These are phyloP conservation scores for Geopyxis carbonaria DNA, from an alignment of 495 filamentous ascomycete species.

Conservation along the genomic window DNA sequence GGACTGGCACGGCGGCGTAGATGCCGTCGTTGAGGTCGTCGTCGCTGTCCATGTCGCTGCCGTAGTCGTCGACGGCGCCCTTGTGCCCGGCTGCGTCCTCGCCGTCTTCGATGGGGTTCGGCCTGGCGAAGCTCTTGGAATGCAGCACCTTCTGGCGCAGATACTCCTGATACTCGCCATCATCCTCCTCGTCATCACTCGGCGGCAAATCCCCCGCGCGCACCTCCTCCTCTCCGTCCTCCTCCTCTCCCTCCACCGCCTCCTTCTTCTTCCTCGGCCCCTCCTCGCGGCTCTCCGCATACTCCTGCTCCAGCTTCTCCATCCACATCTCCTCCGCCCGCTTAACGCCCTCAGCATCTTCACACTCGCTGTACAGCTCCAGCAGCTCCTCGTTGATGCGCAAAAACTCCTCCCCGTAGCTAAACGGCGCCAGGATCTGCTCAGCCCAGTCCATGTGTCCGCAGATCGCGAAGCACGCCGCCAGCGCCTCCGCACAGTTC, in stretches of 20 bases:
- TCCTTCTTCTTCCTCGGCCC: conserved; percentile 58
- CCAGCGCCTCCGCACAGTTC: conserved; percentile 90
- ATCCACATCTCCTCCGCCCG: conserved; percentile 73
- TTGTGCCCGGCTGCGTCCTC: conserved; percentile 41
- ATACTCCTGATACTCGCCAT: conserved; percentile 80
- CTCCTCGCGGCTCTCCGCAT: conserved; percentile 51
- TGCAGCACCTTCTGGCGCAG: conserved; percentile 65
- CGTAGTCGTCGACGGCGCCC: conserved; percentile 43
- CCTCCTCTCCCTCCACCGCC: conserved; percentile 33
- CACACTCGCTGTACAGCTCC: conserved; percentile 69
- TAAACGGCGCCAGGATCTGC: conserved; percentile 63
- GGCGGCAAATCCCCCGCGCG: conserved; percentile 31
- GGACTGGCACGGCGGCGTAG: conserved; percentile 65
- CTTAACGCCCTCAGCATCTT: conserved; percentile 74
- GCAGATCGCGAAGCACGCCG: conserved; percentile 82
- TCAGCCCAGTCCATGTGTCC: conserved; percentile 82
- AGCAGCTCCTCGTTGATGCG: conserved; percentile 72
- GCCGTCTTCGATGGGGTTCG: conserved; percentile 32
- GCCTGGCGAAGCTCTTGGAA: conserved; percentile 71
- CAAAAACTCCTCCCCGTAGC: conserved; percentile 72
- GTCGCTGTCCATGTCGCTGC: conserved; percentile 47
- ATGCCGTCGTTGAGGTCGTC: conserved; percentile 62
- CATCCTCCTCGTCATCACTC: conserved; percentile 55
- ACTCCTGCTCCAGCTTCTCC: conserved; percentile 74
- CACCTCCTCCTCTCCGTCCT: conserved; percentile 38